Evolutionary conservation across 139 green algal species (phyloP).

Genomic region (Mesotaenium endlicherianum): DNA sequence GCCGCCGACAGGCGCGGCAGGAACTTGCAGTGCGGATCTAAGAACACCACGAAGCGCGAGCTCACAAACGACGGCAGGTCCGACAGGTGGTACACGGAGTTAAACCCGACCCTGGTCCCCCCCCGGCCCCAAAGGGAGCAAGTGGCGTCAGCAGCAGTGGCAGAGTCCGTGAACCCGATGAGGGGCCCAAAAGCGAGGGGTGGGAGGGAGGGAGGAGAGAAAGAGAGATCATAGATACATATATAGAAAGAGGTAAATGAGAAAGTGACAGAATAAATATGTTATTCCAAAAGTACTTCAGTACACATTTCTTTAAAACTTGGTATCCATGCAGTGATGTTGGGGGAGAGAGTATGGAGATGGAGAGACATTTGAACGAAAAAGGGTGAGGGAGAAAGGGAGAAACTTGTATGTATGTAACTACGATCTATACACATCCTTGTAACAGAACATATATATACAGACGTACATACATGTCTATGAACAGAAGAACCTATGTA

Average conservation of each 20-base stretch:
- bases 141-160: slow-evolving; percentile 49
- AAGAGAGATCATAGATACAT: too few relatives aligned
- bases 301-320: too few relatives aligned
- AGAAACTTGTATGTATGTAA: too few relatives aligned
- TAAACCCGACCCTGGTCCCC: slow-evolving; percentile 66
- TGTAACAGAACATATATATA: too few relatives aligned
- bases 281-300: too few relatives aligned
- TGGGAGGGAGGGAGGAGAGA: not conserved
- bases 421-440: too few relatives aligned
- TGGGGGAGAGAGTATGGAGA: not conserved
- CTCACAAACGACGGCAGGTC: slow-evolving; percentile 74
- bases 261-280: too few relatives aligned
- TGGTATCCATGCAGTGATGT: too few relatives aligned
- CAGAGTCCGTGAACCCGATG: slow-evolving; percentile 65
- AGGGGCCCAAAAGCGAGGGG: slow-evolving; percentile 41
- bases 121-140: too few relatives aligned
- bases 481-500: too few relatives aligned
- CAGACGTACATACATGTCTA: too few relatives aligned
- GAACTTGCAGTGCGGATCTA: slow-evolving; percentile 70
- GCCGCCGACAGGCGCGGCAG: slow-evolving; percentile 37
- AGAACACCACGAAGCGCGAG: slow-evolving; percentile 64
- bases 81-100: slow-evolving; percentile 75
- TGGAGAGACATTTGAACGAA: not conserved
- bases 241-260: too few relatives aligned
- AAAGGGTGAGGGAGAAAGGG: not conserved